These are phyloP conservation scores for Ascosphaera acerosa DNA, from an alignment of 2,329 filamentous ascomycete species.

Conservation along the genomic window DNA sequence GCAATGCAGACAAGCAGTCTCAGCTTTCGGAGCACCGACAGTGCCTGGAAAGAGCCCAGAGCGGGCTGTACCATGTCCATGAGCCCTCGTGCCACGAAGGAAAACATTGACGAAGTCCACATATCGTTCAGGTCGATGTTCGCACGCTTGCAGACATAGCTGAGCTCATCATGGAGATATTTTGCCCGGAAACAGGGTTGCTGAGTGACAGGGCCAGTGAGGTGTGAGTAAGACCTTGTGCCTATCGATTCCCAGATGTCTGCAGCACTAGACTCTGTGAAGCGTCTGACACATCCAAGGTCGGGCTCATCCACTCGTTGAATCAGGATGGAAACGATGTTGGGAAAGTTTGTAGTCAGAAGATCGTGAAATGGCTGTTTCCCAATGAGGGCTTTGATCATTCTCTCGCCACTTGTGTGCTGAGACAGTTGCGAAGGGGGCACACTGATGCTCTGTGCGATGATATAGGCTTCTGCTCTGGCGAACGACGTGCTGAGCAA, in stretches of 20 bases:
- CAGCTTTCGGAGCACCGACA: constrained; percentile 65
- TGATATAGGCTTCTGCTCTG: constrained; percentile 58
- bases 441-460: constrained; percentile 43
- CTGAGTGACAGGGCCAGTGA: constrained; percentile 46
- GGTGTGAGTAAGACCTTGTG: constrained; percentile 36
- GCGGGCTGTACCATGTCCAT: constrained; percentile 61
- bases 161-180: constrained; percentile 48
- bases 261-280: constrained; percentile 32
- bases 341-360: constrained; percentile 44
- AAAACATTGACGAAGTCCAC: constrained; percentile 53
- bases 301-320: constrained; percentile 48
- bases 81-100: constrained; percentile 49
- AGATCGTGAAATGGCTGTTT: constrained; percentile 35
- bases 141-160: constrained; percentile 50
- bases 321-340: constrained; percentile 53
- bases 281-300: constrained; percentile 27
- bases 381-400: constrained; percentile 44
- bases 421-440: constrained; percentile 19
- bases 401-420: constrained; percentile 33
- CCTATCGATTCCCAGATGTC: constrained; percentile 45
- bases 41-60: constrained; percentile 65
- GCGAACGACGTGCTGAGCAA: constrained; percentile 46
- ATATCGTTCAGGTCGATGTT: constrained; percentile 37
- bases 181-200: constrained; percentile 69
- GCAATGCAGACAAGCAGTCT: constrained; percentile 57